Conservation (phyloP, 805 yeast genomes). For the Ogataea nonfermentans region DNA sequence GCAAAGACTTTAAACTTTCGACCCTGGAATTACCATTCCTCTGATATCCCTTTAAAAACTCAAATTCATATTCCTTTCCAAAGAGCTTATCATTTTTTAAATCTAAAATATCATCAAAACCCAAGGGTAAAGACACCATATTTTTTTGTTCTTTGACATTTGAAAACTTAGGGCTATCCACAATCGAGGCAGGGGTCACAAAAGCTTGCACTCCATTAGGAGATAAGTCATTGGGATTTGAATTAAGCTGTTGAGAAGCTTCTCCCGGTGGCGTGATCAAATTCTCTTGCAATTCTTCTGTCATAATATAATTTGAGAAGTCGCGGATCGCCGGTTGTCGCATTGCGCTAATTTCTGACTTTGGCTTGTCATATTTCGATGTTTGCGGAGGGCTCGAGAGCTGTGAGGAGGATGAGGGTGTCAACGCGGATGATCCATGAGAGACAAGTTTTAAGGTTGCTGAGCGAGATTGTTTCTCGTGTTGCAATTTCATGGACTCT, state of each 20-base stretch:
- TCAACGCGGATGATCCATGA: slow-evolving; percentile 12
- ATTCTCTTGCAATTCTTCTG: slow-evolving; percentile 2
- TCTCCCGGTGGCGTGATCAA: slow-evolving; percentile 29
- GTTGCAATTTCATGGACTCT: slow-evolving; percentile 24
- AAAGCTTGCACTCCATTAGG: slow-evolving; percentile 1
- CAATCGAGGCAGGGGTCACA: slow-evolving; percentile 26
- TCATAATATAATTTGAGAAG: too few species aligned
- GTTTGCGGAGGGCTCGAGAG: slow-evolving; percentile 16
- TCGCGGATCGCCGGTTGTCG: neutral
- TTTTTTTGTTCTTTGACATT: slow-evolving; percentile 7
- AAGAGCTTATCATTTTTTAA: slow-evolving; percentile 26
- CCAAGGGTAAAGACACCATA: slow-evolving; percentile 15
- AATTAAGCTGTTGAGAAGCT: slow-evolving; percentile 4
- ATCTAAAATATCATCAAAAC: slow-evolving; percentile 28
- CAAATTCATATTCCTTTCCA: slow-evolving; percentile 23
- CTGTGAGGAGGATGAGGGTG: slow-evolving; percentile 21
- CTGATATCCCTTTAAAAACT: slow-evolving; percentile 20
- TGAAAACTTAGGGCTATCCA: slow-evolving; percentile 22
- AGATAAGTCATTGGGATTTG: neutral
- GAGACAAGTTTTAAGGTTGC: too few species aligned
- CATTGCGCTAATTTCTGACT: neutral
- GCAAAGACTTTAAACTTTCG: slow-evolving; percentile 21
- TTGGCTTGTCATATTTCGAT: slow-evolving; percentile 1
- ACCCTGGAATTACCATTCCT: slow-evolving; percentile 14
- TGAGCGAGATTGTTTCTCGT: neutral